A percentile compares a stretch with the other conserved stretches of the same genome.
Conservation (phyloP, 345 rosid genomes). For the Gossypium rotundifolium region DNA sequence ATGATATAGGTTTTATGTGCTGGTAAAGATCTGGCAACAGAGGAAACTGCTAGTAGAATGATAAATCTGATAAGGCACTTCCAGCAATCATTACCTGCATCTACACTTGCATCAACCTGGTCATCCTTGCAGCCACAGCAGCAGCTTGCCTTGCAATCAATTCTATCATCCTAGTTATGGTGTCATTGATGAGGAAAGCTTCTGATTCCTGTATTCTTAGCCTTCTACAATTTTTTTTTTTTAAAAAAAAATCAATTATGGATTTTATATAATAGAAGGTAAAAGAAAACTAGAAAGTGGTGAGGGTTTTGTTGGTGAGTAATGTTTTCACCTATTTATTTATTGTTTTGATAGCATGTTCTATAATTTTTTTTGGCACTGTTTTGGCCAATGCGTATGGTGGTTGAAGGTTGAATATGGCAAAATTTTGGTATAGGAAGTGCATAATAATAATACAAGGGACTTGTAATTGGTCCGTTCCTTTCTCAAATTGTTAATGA, state of each 20-base stretch:
- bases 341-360: background rate
- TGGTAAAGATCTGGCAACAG: constrained; percentile 66
- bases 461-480: too few relatives aligned
- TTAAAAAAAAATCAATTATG: background rate
- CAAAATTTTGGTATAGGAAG: constrained; percentile 9
- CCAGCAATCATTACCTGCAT: constrained; percentile 74
- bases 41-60: constrained; percentile 67
- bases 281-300: background rate
- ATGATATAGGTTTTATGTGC: constrained; percentile 55
- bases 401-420: constrained; percentile 7
- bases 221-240: background rate
- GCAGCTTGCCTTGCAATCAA: constrained; percentile 73
- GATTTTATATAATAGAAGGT: background rate
- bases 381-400: background rate
- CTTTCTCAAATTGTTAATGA: too few relatives aligned
- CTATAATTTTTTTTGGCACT: background rate
- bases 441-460: background rate
- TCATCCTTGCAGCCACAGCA: constrained; percentile 81
- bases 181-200: background rate
- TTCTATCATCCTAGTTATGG: constrained; percentile 53
- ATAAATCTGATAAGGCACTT: constrained; percentile 69
- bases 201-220: background rate
- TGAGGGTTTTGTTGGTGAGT: background rate
- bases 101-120: constrained; percentile 75
- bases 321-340: background rate